phyloP scores from a whole-genome alignment of 2,329 filamentous ascomycete genomes.

The Capronia epimyces region DNA sequence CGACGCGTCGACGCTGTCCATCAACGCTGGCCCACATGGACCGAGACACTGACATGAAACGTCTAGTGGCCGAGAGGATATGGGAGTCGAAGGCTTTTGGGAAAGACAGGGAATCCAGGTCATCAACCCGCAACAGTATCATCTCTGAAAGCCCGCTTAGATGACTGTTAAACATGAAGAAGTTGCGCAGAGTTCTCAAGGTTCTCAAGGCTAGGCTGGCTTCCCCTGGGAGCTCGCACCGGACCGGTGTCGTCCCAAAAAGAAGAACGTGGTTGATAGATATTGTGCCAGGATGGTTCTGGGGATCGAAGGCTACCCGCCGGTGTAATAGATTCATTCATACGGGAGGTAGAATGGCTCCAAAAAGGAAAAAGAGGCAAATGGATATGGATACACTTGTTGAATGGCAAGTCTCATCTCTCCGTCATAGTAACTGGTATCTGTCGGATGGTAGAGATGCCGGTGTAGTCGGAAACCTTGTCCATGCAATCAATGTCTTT shows the following conservation, averaged over 20 bases:
- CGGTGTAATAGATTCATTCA: too few relatives aligned
- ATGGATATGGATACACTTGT: too few relatives aligned
- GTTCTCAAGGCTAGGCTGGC: too few relatives aligned
- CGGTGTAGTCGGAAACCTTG: not conserved
- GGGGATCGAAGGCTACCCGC: too few relatives aligned
- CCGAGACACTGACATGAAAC: slow-evolving; percentile 17
- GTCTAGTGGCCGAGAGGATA: slow-evolving; percentile 35
- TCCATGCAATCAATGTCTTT: not conserved
- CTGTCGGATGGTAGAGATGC: not conserved
- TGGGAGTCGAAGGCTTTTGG: slow-evolving; percentile 38
- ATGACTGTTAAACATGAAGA: too few relatives aligned
- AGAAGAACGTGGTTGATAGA: too few relatives aligned
- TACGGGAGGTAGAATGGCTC: too few relatives aligned
- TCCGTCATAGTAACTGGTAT: not conserved
- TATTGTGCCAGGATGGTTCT: too few relatives aligned
- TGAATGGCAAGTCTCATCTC: not conserved
- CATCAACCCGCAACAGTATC: slow-evolving; percentile 33
- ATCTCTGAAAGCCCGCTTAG: slow-evolving; percentile 31
- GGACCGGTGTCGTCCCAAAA: too few relatives aligned
- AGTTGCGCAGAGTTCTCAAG: too few relatives aligned
- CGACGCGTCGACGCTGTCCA: not conserved
- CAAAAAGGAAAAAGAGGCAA: too few relatives aligned
- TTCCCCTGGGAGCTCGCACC: too few relatives aligned
- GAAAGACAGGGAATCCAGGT: slow-evolving; percentile 32
- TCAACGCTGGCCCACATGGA: not conserved